These are phyloP conservation scores for Pleurotus platypus DNA, from an alignment of 768 basidiomycete species.

Conservation along the genomic window DNA sequence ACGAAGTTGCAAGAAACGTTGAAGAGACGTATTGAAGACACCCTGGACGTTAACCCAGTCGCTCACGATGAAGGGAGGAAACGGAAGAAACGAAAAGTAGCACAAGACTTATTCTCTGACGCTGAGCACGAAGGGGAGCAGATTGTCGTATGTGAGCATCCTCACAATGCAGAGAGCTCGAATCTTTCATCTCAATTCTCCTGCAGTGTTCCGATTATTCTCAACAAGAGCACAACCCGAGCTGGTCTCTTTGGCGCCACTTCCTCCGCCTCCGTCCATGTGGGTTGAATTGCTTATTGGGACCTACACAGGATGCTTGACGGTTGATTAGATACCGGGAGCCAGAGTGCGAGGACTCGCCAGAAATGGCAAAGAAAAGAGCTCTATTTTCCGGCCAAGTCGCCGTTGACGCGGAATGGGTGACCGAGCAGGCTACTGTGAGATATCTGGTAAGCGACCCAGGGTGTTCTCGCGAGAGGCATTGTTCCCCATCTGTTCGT, in stretches of 20 bases:
- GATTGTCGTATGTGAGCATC: background rate
- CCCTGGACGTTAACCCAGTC: background rate
- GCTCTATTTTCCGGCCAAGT: slow-evolving; percentile 31
- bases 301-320: background rate
- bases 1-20: background rate
- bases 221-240: background rate
- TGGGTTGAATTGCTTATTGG: background rate
- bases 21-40: background rate
- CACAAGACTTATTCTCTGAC: slow-evolving; percentile 3
- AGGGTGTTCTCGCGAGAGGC: background rate
- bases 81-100: background rate
- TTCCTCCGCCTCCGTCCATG: background rate
- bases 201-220: background rate
- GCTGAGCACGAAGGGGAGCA: background rate
- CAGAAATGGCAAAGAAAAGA: slow-evolving; percentile 38
- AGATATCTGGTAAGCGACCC: slow-evolving; percentile 13
- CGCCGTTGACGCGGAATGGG: slow-evolving; percentile 33
- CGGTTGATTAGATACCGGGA: slow-evolving; percentile 33
- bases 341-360: slow-evolving; percentile 48
- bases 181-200: background rate
- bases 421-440: slow-evolving; percentile 21
- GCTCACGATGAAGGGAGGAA: background rate
- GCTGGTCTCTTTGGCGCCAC: background rate
- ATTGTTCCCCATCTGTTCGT: background rate
- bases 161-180: background rate